Evolutionary conservation across 805 yeast genomes (phyloP), one percentile per base, ranked within the genome.

Genomic region (Lipomyces kockii): DNA sequence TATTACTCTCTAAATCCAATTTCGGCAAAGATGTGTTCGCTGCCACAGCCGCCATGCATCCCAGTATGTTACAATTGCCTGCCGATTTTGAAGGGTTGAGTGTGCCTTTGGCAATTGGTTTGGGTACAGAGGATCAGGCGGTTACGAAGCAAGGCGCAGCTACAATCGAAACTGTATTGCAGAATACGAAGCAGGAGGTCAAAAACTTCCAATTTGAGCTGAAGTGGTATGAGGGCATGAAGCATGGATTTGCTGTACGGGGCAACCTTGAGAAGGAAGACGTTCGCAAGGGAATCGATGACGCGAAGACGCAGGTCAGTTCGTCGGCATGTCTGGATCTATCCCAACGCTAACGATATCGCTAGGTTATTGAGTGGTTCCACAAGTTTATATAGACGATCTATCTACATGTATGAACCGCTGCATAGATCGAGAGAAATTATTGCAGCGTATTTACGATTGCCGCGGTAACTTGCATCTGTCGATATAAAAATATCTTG

Each of bases 181-280:
- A 39, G n/a, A 11, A 39, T 5, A 39, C 46, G n/a, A 39, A 9
- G 46, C n/a, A 39, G 46, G 57, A 27, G n/a, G 53, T 12, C 6
- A 17, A 49, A 11, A 52, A 35, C 35, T 12, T 29, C n/a, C 58
- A 63, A 8, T 60, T 51, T 56, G 65, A 63, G 39, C 3, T 52
- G 27, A 27, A 14, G 34, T 20, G 39, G 60, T 63, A 52, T 56
- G 46, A 59, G 22, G 64, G 60, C 59, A 34, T 51, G 58, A 25
- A 29, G 25, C 66, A 63, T 34, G 66, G 66, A 29, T 63, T 62
- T 37, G 61, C 65, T 11, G 58, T 57, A 17, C 55, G 65, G 14
- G 66, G 63, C 22, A 59, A 63, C 57, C 32, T 56, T 25, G 14
- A 32, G 34, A 25, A 58, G 29, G 37, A 22, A 25, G 62, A 20